phyloP scores from a whole-genome alignment of 208 protist species.

The Trypanosoma lewisi region DNA sequence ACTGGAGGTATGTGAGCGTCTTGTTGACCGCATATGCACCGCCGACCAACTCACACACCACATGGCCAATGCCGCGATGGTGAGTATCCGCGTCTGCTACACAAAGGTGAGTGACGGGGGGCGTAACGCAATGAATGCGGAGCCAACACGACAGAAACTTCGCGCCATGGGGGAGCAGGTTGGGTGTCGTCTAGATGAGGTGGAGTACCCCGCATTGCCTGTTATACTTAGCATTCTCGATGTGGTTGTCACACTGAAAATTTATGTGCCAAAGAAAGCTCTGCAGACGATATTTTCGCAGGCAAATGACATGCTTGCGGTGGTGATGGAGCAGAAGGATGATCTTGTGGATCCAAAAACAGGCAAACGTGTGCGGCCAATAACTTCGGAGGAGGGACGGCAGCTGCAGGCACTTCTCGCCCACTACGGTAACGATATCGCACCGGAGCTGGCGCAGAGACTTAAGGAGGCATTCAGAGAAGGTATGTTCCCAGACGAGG shows the following conservation, averaged over 20 bases:
- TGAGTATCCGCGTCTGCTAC: conserved; percentile 72
- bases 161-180: conserved; percentile 85
- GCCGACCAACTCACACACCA: conserved; percentile 79
- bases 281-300: conserved; percentile 70
- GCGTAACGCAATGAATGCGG: conserved; percentile 78
- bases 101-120: conserved; percentile 73
- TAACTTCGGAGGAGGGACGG: conserved; percentile 83
- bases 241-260: conserved; percentile 79
- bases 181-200: conserved; percentile 75
- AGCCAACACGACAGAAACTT: conserved; percentile 84
- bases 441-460: conserved; percentile 49
- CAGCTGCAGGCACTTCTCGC: conserved; percentile 80
- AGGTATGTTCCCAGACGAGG: conserved; percentile 79
- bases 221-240: conserved; percentile 73
- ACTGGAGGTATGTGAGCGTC: conserved; percentile 82
- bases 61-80: conserved; percentile 75
- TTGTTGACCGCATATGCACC: conserved; percentile 78
- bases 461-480: conserved; percentile 77
- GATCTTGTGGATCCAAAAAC: conserved; percentile 75
- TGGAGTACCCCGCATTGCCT: conserved; percentile 54
- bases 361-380: conserved; percentile 55
- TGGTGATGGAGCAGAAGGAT: conserved; percentile 67
- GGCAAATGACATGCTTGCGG: conserved; percentile 66
- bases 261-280: conserved; percentile 87
- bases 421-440: conserved; percentile 80